Evolutionary conservation across 306 rosid genomes (phyloP), one percentile per base, ranked within the genome.

Genomic region (Crotalaria pallida): DNA sequence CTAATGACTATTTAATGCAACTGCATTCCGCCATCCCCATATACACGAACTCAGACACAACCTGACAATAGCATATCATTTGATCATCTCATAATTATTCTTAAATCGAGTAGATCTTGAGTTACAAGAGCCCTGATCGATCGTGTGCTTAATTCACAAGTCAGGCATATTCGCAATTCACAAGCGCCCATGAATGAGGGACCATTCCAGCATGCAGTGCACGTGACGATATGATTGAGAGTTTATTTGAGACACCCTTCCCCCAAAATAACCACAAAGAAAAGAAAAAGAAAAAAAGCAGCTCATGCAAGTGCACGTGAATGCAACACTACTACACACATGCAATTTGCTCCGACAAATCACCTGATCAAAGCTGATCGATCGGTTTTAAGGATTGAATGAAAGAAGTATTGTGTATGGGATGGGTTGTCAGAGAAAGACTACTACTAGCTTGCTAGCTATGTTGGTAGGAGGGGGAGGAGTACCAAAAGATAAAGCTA

Each of bases 231-330:
- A n/a, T n/a, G n/a, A n/a, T n/a, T n/a, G n/a, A n/a, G n/a, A n/a
- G n/a, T n/a, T n/a, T n/a, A n/a, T n/a, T 17, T 71, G 81, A 22
- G 72, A 50, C 48, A n/a, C 29, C 48, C 59, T 27, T 27, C 31
- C 31, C n/a, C n/a, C n/a, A n/a, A n/a, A n/a, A n/a, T n/a, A n/a
- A 27, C 31, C 31, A 3, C 4, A 2, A 29, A 65, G 4, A 15
- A 23, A 29, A 65, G 41, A 9, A 47, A 1, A 3, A 26, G 3
- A 1, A 27, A 27, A 27, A 3, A 16, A 13, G n/a, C 16, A 50
- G 3, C 11, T 31, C 72, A 67, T 50, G 47, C 47, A 18, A 31
- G 26, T 13, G 60, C 61, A 67, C 48, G 60, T 50, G 72, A 49
- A 60, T 27, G 48, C 10, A 10, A 33, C 58, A 44, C 58, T 26